Evolutionary conservation across 2,329 filamentous ascomycete species (phyloP).

Genomic region (Stagonosporopsis cucurbitacearum): DNA sequence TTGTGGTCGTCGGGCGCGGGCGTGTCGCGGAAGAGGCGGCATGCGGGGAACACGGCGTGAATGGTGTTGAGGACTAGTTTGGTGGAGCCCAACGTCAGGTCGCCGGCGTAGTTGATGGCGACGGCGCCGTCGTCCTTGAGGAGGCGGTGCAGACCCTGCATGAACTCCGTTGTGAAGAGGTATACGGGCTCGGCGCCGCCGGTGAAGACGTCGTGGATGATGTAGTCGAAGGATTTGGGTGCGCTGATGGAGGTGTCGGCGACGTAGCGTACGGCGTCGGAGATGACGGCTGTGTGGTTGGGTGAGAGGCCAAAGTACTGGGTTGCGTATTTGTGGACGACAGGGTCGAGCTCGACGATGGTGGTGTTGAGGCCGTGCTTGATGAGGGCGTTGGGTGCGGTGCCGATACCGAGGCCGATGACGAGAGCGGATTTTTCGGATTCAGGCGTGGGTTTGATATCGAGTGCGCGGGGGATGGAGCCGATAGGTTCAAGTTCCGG

Average conservation of each 20-base stretch:
- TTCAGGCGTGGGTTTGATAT: constrained; percentile 59
- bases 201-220: constrained; percentile 97
- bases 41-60: constrained; percentile 80
- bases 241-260: constrained; percentile 56
- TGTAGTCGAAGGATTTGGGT: constrained; percentile 75
- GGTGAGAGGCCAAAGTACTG: constrained; percentile 81
- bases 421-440: constrained; percentile 79
- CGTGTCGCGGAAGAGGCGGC: constrained; percentile 87
- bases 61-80: constrained; percentile 84
- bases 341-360: constrained; percentile 91
- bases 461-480: constrained; percentile 37
- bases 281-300: constrained; percentile 80
- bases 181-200: constrained; percentile 89
- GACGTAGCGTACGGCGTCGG: constrained; percentile 79
- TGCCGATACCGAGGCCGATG: constrained; percentile 91
- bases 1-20: constrained; percentile 56
- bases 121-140: constrained; percentile 81
- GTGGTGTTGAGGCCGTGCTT: constrained; percentile 90
- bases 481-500: constrained; percentile 5
- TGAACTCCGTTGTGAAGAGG: constrained; percentile 87
- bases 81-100: constrained; percentile 78
- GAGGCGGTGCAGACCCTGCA: constrained; percentile 72
- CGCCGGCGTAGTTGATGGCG: constrained; percentile 96
- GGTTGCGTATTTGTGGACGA: constrained; percentile 81
- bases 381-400: constrained; percentile 84